phyloP scores from a whole-genome alignment of 345 rosid genomes.

The Geranium rotundifolium region DNA sequence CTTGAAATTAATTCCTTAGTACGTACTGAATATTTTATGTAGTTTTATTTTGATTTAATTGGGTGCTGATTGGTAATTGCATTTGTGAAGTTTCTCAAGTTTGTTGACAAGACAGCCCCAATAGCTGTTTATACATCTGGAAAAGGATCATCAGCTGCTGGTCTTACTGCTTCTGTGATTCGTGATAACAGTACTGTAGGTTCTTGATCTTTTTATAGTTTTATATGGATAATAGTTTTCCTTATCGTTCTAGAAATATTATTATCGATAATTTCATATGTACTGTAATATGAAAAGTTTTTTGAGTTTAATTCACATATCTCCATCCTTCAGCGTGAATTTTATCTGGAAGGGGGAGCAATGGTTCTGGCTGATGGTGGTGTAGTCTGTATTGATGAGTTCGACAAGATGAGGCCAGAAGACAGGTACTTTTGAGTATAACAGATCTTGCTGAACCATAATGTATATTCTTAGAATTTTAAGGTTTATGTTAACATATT shows the following conservation, averaged over 20 bases:
- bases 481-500: neutral
- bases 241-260: neutral
- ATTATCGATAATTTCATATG: neutral
- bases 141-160: conserved; percentile 97
- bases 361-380: conserved; percentile 99
- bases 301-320: conserved; percentile 2
- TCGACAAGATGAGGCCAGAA: conserved; percentile 98
- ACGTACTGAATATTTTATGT: no score
- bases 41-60: neutral
- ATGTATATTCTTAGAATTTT: neutral
- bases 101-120: conserved; percentile 96
- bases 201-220: conserved; percentile 11
- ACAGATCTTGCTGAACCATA: neutral
- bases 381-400: conserved; percentile 94
- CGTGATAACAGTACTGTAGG: conserved; percentile 75
- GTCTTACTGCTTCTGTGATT: conserved; percentile 95
- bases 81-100: conserved; percentile 67
- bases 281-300: neutral
- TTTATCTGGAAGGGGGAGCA: conserved; percentile 99
- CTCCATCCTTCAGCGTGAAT: conserved; percentile 58
- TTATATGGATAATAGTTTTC: neutral
- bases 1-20: no score
- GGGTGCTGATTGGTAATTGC: conserved; percentile 15
- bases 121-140: conserved; percentile 95
- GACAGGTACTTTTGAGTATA: conserved; percentile 48